A percentile compares a stretch with the other conserved stretches of the same genome.
Evolutionary conservation across 73 alveolate species (phyloP).

Genomic region (Paramecium caudatum): DNA sequence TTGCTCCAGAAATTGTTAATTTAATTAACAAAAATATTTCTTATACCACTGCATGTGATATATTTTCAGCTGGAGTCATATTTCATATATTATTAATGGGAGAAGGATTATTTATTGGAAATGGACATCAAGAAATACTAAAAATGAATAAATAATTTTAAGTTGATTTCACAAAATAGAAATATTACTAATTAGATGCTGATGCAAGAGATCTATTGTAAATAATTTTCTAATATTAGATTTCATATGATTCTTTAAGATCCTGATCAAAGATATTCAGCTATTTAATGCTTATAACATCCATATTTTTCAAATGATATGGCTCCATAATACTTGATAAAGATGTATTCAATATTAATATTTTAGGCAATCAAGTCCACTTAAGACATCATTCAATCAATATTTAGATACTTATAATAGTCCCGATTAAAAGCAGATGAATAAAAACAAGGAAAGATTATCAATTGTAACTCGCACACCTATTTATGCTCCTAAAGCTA

Average conservation of each 20-base stretch:
- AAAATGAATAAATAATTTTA: slow-evolving; percentile 17
- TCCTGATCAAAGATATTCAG: slow-evolving; percentile 31
- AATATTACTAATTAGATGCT: slow-evolving; percentile 15
- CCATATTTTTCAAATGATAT: neutral
- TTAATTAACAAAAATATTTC: slow-evolving; percentile 58
- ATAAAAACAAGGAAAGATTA: neutral
- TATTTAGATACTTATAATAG: neutral
- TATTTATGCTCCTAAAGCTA: slow-evolving; percentile 51
- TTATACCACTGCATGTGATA: slow-evolving; percentile 69
- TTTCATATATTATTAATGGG: slow-evolving; percentile 70
- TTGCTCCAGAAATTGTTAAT: slow-evolving; percentile 87
- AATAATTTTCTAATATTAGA: neutral
- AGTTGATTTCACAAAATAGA: neutral
- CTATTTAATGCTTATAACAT: slow-evolving; percentile 23
- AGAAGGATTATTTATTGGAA: slow-evolving; percentile 61
- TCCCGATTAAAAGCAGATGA: slow-evolving; percentile 42
- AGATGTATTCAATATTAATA: neutral
- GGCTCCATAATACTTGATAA: neutral
- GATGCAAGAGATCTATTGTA: slow-evolving; percentile 69
- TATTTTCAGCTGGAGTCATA: slow-evolving; percentile 77
- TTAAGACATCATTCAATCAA: neutral
- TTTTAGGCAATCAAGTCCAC: neutral
- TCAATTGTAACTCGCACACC: slow-evolving; percentile 65
- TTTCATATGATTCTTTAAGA: slow-evolving; percentile 32
- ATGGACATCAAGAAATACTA: slow-evolving; percentile 54